Evolutionary conservation across 371 early-diverging fungal genomes (phyloP).

Genomic region (Choanephora cucurbitarum): DNA sequence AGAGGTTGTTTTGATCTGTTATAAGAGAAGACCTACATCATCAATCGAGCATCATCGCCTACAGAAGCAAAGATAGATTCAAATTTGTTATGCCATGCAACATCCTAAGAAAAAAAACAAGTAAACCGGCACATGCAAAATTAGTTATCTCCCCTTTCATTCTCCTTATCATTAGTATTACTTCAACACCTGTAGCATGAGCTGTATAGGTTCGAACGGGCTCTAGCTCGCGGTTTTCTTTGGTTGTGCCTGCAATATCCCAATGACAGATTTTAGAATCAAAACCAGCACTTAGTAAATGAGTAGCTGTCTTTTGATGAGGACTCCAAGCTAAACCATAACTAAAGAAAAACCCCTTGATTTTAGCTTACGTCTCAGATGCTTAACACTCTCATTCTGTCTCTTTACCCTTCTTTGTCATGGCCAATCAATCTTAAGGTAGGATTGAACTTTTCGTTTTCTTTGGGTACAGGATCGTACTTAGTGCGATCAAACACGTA

Average conservation of each 20-base stretch:
- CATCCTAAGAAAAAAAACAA: too few species aligned
- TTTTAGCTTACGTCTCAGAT: too few species aligned
- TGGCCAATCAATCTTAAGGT: constrained; percentile 92
- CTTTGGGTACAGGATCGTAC: constrained; percentile 79
- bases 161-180: constrained; percentile 21
- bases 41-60: constrained; percentile 91
- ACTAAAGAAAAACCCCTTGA: constrained; percentile 40
- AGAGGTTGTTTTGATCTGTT: too few species aligned
- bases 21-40: constrained; percentile 85
- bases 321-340: constrained; percentile 84
- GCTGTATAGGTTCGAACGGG: constrained; percentile 75
- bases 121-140: too few species aligned
- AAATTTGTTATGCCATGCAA: constrained; percentile 87
- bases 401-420: constrained; percentile 92
- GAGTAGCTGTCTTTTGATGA: constrained; percentile 56
- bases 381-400: too few species aligned
- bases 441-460: constrained; percentile 79
- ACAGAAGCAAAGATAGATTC: constrained; percentile 92
- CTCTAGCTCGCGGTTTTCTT: constrained; percentile 74
- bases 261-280: constrained; percentile 90
- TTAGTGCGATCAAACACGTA: constrained; percentile 98
- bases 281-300: constrained; percentile 80
- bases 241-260: constrained; percentile 49
- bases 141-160: background rate
- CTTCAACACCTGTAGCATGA: constrained; percentile 93